Evolutionary conservation across 1,284 basidiomycete species (phyloP).

Genomic region (Boletus hoseneyae): DNA sequence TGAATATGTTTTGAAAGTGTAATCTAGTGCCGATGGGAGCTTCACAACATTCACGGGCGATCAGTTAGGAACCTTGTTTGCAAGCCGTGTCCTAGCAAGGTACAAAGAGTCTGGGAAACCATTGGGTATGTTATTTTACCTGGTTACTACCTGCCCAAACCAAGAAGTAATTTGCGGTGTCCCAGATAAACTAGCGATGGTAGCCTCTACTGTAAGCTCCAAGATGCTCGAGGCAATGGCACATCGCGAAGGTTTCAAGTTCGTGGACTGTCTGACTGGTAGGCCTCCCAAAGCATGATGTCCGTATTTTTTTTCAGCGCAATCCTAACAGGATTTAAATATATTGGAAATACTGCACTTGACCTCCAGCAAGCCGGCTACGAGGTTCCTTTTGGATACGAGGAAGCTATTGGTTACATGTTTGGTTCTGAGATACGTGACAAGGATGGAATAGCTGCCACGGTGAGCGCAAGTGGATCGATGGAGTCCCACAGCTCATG

Average conservation of each 20-base stretch:
- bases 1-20: neutral
- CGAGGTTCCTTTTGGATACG: constrained; percentile 78
- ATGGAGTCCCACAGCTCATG: neutral
- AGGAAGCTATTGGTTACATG: constrained; percentile 89
- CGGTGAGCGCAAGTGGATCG: constrained; percentile 39
- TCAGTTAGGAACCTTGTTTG: constrained; percentile 77
- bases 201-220: constrained; percentile 84
- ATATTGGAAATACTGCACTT: constrained; percentile 78
- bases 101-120: constrained; percentile 63
- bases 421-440: constrained; percentile 73
- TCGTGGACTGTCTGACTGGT: constrained; percentile 82
- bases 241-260: constrained; percentile 70
- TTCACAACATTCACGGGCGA: constrained; percentile 83
- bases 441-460: constrained; percentile 80
- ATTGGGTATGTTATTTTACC: constrained; percentile 33
- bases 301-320: neutral
- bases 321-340: constrained; percentile 65
- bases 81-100: constrained; percentile 52
- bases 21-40: constrained; percentile 44
- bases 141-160: neutral
- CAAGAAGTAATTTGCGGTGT: neutral
- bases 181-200: constrained; percentile 69
- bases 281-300: constrained; percentile 9
- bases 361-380: constrained; percentile 62
- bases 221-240: constrained; percentile 84